These are phyloP conservation scores for Syncephalis plumigaleata DNA, from an alignment of 371 early-diverging fungal species.

Conservation along the genomic window DNA sequence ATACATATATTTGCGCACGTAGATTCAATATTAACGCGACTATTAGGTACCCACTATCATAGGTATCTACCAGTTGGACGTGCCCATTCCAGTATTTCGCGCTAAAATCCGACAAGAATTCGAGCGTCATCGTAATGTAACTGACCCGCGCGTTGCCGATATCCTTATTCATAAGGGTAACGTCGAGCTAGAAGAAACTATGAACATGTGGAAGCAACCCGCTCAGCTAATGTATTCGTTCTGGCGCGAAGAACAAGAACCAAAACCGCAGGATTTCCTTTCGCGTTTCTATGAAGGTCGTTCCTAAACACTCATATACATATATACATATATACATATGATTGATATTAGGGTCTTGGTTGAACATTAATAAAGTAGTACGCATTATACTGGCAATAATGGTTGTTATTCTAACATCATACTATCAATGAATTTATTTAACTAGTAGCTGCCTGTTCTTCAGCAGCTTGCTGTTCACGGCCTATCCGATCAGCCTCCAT, in stretches of 20 bases:
- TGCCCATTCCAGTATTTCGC: conserved; percentile 54
- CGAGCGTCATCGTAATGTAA: conserved; percentile 70
- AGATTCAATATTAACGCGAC: too few species aligned
- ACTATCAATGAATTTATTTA: too few species aligned
- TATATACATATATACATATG: too few species aligned
- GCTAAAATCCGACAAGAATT: conserved; percentile 83
- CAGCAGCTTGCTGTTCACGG: too few species aligned
- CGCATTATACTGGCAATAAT: too few species aligned
- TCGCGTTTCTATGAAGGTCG: conserved; percentile 68
- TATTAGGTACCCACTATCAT: conserved; percentile 62
- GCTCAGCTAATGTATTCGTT: conserved; percentile 86
- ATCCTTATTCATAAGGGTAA: conserved; percentile 75
- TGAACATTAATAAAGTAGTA: too few species aligned
- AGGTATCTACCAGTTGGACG: conserved; percentile 57
- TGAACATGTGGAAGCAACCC: conserved; percentile 90
- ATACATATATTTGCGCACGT: too few species aligned
- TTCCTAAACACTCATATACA: too few species aligned
- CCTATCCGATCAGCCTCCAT: too few species aligned
- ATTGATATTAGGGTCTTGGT: too few species aligned
- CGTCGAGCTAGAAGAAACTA: conserved; percentile 80
- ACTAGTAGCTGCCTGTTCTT: too few species aligned
- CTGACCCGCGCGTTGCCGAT: conserved; percentile 64
- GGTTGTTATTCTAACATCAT: too few species aligned
- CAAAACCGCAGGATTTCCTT: conserved; percentile 59
- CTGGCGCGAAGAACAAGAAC: conserved; percentile 49